Evolutionary conservation across 2,329 filamentous ascomycete genomes (phyloP).

Genomic region (Calonectria pseudoturangicola): DNA sequence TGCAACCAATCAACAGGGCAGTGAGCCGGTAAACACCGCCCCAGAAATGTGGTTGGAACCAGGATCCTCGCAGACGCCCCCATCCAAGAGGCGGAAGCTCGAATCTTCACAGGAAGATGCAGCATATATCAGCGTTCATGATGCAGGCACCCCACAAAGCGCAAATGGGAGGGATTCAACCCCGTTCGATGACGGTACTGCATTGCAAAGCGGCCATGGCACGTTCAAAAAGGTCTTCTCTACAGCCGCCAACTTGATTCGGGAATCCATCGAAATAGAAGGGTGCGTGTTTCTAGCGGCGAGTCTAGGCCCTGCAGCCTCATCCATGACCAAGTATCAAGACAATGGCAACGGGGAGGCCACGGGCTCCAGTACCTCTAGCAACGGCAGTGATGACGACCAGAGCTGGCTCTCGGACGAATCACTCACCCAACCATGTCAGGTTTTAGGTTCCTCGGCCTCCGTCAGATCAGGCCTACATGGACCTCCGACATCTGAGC

Average conservation of each 20-base stretch:
- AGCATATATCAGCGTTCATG: neutral
- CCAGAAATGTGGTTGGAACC: neutral
- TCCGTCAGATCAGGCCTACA: constrained; percentile 58
- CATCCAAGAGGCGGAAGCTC: constrained; percentile 9
- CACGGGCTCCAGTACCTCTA: constrained; percentile 16
- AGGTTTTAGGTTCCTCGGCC: constrained; percentile 63
- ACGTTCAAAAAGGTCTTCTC: constrained; percentile 59
- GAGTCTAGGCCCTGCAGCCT: constrained; percentile 47
- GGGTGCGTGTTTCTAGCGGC: constrained; percentile 60
- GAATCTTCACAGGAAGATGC: neutral
- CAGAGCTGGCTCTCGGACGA: constrained; percentile 24
- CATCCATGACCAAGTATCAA: constrained; percentile 42
- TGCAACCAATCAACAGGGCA: neutral
- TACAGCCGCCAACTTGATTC: constrained; percentile 65
- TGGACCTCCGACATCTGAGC: constrained; percentile 43
- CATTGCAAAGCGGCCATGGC: constrained; percentile 18
- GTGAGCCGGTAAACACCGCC: neutral
- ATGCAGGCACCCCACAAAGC: constrained; percentile 14
- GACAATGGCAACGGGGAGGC: constrained; percentile 43
- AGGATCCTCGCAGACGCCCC: neutral
- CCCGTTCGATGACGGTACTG: constrained; percentile 25
- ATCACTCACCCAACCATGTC: constrained; percentile 50
- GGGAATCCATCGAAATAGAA: constrained; percentile 64
- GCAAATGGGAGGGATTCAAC: constrained; percentile 6
- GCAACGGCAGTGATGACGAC: constrained; percentile 56